Evolutionary conservation across 1,284 basidiomycete species (phyloP), one percentile per base, ranked within the genome.

Genomic region (Cerrena zonata): DNA sequence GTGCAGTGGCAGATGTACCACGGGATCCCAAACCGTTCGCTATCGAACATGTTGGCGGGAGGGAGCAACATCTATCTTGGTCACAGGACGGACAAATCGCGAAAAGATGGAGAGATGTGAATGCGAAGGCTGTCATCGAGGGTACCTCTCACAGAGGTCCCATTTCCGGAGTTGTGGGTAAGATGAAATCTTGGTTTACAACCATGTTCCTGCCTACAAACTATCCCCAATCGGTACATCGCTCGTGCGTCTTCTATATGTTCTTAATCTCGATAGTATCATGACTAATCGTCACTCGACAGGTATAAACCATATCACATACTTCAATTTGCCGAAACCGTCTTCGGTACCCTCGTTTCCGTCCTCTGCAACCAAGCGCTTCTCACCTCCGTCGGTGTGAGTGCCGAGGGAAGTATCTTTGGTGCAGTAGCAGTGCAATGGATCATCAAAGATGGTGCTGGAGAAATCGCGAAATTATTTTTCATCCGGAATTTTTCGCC

Each of bases 401-500:
- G 62, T 19, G 63, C 65, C 5, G 65, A 65, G 47, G 65, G 62
- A 42, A 65, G 63, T 45, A 57, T 66, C 12, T 65, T 66, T 46
- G 65, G 65, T n/a, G 65, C 65, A 26, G 65, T 66, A 30, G 63
- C 63, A n/a, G 62, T 64, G 4, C 65, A 66, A 48, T 66, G 65
- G 65, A 64, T 66, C 51, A 66, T 66, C 53, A 66, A 66, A 51
- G 65, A 66, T 49, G 65, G 65, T 30, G 65, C 63, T 13, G 65
- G 65, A 13, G 65, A 66, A 49, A 50, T 66, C 10, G 63, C 63
- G 38, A 66, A 66, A 51, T 54, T 66, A n/a, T 66, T 64, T 55
- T 65, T 66, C 53, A 66, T 66, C 39, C 58, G 62, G 22, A 54
- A 54, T 27, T 66, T 59, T 52, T 60, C 65, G n/a, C 58, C 65